A percentile compares a stretch with the other conserved stretches of the same genome.
phyloP scores from a whole-genome alignment of 495 filamentous ascomycete genomes.

The Penicillium pulvis region DNA sequence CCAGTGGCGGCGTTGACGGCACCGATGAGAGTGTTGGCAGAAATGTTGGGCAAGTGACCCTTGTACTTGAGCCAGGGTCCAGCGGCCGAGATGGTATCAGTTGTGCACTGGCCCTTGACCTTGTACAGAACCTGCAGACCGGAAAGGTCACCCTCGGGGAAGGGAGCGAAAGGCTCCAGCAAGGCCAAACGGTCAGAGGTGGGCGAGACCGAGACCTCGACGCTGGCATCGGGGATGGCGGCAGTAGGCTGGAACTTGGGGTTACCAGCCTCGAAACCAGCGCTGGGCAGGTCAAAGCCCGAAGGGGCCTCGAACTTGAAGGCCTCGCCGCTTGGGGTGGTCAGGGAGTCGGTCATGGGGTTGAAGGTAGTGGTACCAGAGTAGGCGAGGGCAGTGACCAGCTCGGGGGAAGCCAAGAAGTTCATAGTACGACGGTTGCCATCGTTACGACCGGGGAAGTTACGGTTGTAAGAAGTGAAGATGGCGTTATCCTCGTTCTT shows the following conservation, averaged over 20 bases:
- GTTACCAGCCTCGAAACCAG: constrained; percentile 80
- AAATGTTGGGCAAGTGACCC: constrained; percentile 97
- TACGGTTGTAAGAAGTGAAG: constrained; percentile 96
- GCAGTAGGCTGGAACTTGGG: constrained; percentile 71
- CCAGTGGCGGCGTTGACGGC: constrained; percentile 89
- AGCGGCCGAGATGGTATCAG: constrained; percentile 96
- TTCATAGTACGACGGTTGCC: constrained; percentile 97
- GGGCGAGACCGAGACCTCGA: constrained; percentile 72
- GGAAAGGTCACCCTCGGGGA: constrained; percentile 73
- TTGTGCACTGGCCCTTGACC: constrained; percentile 95
- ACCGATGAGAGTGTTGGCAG: constrained; percentile 92
- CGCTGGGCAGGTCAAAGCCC: constrained; percentile 73
- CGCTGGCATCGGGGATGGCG: constrained; percentile 59
- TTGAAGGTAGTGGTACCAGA: constrained; percentile 94
- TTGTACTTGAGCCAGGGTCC: constrained; percentile 99
- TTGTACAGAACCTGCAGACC: constrained; percentile 79
- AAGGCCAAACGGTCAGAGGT: constrained; percentile 85
- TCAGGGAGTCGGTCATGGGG: constrained; percentile 83
- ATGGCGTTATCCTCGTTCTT: constrained; percentile 94
- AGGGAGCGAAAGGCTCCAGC: constrained; percentile 87
- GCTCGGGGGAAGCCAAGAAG: constrained; percentile 93
- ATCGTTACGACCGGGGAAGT: constrained; percentile 96
- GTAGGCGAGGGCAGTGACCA: constrained; percentile 95
- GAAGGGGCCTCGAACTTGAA: constrained; percentile 87
- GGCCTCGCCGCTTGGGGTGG: constrained; percentile 73